Evolutionary conservation across 2,329 filamentous ascomycete genomes (phyloP), one percentile per base, ranked within the genome.

Genomic region (Amauroascus verrucosus): DNA sequence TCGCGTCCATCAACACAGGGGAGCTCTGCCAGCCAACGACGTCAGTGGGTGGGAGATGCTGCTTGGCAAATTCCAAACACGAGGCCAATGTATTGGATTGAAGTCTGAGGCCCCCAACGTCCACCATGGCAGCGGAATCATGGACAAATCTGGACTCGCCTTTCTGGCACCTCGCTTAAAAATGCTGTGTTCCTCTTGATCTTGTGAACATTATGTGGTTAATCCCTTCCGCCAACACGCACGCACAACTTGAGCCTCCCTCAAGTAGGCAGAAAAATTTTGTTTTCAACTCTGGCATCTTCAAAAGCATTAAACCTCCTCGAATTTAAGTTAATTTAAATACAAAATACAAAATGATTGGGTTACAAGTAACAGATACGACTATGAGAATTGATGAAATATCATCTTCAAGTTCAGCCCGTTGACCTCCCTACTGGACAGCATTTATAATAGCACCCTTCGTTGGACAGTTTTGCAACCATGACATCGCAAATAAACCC

Each of bases 11-110:
- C 9, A n/a, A 22, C 38, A 14, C 16, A 9, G 6, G n/a, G 33
- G 16, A 22, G 18, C 38, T 41, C 13, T 3, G 8, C 5, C n/a
- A 16, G 16, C 38, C 18, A 11, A 22, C 16, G 18, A 22, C 11
- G 18, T 22, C 38, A 41, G 38, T 24, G 18, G 38, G 2, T 16
- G 38, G 8, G 11, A 13, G 13, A 18, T 6, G 3, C 24, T 16
- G 18, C 46, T 48, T 48, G 46, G 46, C 46, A 13, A 11, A 20
- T 22, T 16, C 22, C 7, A 14, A 48, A 48, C 46, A 48, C 46
- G 46, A 48, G 32, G 32, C 16, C 14, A 20, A 30, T 48, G 46
- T 48, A 20, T 38, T 32, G 32, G 44, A 46, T 20, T 32, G 20
- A 1, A 6, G n/a, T 20, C 16, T 33, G 20, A 14, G 44, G 44